Evolutionary conservation across 305 asterid genomes (phyloP), one percentile per base, ranked within the genome.

Genomic region (Fraxinus dipetala): DNA sequence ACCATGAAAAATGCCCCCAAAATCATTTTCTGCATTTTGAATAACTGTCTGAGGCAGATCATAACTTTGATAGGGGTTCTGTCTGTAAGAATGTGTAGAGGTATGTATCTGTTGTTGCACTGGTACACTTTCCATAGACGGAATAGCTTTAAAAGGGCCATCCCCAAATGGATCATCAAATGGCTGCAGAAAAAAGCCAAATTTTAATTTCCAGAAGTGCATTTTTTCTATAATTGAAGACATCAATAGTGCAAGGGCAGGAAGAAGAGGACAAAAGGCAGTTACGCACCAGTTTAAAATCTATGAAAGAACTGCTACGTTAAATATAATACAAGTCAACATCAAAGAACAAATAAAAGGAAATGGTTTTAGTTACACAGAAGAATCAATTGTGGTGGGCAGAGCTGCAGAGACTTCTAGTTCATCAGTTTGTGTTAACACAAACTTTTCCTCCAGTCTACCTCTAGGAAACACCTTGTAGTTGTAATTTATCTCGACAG

Each of bases 81-180:
- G 79, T 78, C 83, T 24, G 78, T 87, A 89, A 82, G 93, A 85
- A 80, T 88, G 61, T 63, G 86, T n/a, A 38, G 92, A 74, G 81
- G 87, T 32, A 82, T 76, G 31, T 84, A 75, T 74, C 76, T 84
- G 92, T 20, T 85, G 91, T 78, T 89, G 92, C 73, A 75, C 77
- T 81, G 92, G 85, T 48, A 38, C 84, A 43, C 74, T 81, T 22
- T 85, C 87, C 8, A 86, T 5, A 20, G 96, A 70, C 80, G 92
- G 89, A 83, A 89, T 31, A 70, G 99, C 99, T 90, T 56, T 91
- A 87, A 96, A 96, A 22, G 98, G 98, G 74, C 98, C 97, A 83
- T 96, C 98, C 48, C 99, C 99, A 83, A 96, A 96, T 51, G 98
- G 99, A 84, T 96, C 98, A 80, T 90, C 98, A 85, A 91, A 96